Base-by-base conservation (phyloP, 169 alveolate species). In the Cryptosporidium bovis region DNA sequence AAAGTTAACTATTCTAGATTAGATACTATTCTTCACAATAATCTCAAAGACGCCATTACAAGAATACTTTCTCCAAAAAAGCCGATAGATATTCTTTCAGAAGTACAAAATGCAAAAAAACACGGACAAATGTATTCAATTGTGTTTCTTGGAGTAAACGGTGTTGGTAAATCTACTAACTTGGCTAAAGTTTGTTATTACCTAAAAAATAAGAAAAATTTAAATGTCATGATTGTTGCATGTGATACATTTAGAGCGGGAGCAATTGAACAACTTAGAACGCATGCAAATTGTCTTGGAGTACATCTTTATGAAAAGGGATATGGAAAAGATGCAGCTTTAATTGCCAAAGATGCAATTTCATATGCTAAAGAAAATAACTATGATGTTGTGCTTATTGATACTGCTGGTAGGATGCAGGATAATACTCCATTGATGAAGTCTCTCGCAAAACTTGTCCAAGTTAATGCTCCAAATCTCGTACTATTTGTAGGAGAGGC, bases 211-310 rank as follows among this genome's bases (percentile, higher is more conserved):
- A 95, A 96, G 90, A 99, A 99, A 18, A 94, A 95, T 20, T 92
- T 98, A 69, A 96, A 95, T 60, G 97, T 98, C 6, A 87, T 98
- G 93, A 94, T 99, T 16, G 98, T 99, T 33, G 99, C 99, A 4
- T 99, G 99, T 82, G 99, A 99, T 94, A 99, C 99, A 50, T 99
- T 99, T 93, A 95, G 99, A 67, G 97, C 99, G n/a, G 99, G 99
- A 0, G 99, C 99, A 1, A 98, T 99, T 67, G 99, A 98, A 90
- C 99, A 98, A 93, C 96, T 99, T 56, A 97, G 97, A 91, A 96
- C 97, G 20, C 99, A 99, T 90, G 96, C 98, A 44, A 93, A 92
- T 40, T 96, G 98, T 69, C 92, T 99, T 31, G 97, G 95, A 53
- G 97, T 97, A 58, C 97, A 98, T 16, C 94, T 99, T 58, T 98